Base-by-base conservation (phyloP, 139 green algal genomes). In the Chlamydomonas eustigma region DNA sequence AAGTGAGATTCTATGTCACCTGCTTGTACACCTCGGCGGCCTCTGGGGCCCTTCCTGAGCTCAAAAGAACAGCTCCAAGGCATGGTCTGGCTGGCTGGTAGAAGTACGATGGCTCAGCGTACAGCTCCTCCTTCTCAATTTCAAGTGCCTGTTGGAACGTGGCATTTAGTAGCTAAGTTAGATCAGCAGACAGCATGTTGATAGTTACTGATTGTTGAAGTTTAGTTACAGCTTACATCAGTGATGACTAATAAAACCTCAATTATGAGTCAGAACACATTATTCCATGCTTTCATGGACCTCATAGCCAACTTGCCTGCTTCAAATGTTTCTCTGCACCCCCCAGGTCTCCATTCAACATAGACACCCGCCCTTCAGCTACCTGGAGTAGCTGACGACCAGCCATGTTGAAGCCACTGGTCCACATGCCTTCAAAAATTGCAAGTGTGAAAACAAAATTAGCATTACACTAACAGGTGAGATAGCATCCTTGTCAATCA, bases 341-440 rank as follows among this genome's bases (percentile, higher is more conserved):
- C 18, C 12, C 12, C 18, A 18, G 12, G 44, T 58, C 44, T 58
- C 44, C 44, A 12, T 28, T 12, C 44, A 58, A 18, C 44, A 58
- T 12, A 18, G 12, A 12, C 12, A 58, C 12, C 18, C 44, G 12
- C 18, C 12, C 44, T 18, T 58, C 12, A 18, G 44, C 44, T 18
- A 58, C 12, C 18, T 58, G 44, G 44, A 58, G 44, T 18, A 58
- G 44, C 44, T 58, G 44, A 58, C 44, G 44, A 58, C 44, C 44
- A 12, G 44, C 44, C 44, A 58, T 58, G 44, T 58, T 58, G 44
- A 58, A 58, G 44, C 44, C 44, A 58, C 44, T 58, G 44, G 44
- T 58, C 44, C 44, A 58, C 44, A 58, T 58, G 44, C 44, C 44
- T 58, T n/a, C n/a, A n/a, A n/a, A n/a, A n/a, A n/a, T n/a, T n/a